Evolutionary conservation across 1,284 basidiomycete species (phyloP).

Genomic region (Fomitiporia mediterranea): DNA sequence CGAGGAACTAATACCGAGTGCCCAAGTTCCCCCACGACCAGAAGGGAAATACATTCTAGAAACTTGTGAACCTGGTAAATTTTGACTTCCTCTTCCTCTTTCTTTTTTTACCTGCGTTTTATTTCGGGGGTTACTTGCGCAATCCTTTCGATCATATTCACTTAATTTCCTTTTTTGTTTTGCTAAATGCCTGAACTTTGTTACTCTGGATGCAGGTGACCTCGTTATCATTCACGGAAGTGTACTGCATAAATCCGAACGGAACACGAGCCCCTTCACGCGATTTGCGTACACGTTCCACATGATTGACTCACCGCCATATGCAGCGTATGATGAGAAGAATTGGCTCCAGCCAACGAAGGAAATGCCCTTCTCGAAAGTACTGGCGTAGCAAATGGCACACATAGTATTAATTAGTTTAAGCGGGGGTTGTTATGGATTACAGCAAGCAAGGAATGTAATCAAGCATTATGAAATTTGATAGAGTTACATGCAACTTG

Average conservation of each 20-base stretch:
- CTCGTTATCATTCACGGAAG: slow-evolving; percentile 88
- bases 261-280: slow-evolving; percentile 67
- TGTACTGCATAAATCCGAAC: slow-evolving; percentile 85
- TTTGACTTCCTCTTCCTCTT: not conserved
- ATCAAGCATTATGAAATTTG: not conserved
- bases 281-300: slow-evolving; percentile 94
- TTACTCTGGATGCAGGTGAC: no score
- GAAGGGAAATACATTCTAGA: slow-evolving; percentile 64
- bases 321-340: slow-evolving; percentile 68
- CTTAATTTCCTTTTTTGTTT: not conserved
- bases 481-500: not conserved
- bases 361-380: slow-evolving; percentile 73
- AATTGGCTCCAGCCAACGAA: slow-evolving; percentile 88
- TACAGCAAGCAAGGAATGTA: not conserved
- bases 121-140: not conserved
- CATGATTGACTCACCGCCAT: slow-evolving; percentile 71
- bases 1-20: slow-evolving; percentile 48
- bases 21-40: slow-evolving; percentile 39
- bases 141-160: not conserved
- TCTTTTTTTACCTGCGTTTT: not conserved
- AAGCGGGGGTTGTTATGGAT: no score
- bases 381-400: slow-evolving; percentile 38
- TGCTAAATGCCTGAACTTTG: not conserved
- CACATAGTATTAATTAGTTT: no score
- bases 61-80: slow-evolving; percentile 69